These are phyloP conservation scores for Nannizziopsis arthrosporioides DNA, from an alignment of 2,329 filamentous ascomycete genomes.

Conservation along the genomic window DNA sequence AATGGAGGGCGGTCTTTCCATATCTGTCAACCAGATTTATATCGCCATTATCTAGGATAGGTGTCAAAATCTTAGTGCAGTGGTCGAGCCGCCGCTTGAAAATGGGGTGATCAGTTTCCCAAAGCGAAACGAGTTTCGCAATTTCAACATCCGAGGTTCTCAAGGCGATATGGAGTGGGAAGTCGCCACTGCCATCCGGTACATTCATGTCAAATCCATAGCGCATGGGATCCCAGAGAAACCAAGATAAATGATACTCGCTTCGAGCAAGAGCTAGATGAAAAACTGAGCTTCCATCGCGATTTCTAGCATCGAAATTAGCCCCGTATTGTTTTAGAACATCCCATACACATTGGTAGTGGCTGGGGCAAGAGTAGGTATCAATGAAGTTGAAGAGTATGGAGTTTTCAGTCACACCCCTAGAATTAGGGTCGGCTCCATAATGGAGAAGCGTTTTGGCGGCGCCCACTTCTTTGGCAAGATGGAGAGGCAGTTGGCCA, in stretches of 20 bases:
- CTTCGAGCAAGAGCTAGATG: conserved; percentile 13
- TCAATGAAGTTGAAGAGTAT: no score
- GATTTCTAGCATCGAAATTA: conserved; percentile 11
- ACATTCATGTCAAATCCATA: conserved; percentile 5
- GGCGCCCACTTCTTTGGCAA: background rate
- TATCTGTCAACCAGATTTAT: conserved; percentile 14
- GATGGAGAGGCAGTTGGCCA: background rate
- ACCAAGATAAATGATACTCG: background rate
- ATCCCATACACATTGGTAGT: background rate
- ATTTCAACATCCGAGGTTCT: background rate
- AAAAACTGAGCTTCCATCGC: conserved; percentile 14
- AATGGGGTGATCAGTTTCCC: background rate
- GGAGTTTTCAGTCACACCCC: conserved; percentile 16
- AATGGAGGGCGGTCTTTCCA: conserved; percentile 17
- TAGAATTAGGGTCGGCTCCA: conserved; percentile 27
- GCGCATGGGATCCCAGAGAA: background rate
- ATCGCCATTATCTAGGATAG: conserved; percentile 14
- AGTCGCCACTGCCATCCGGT: background rate
- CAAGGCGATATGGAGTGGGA: background rate
- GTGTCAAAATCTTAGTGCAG: conserved; percentile 3
- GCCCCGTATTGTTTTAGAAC: background rate
- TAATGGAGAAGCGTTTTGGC: conserved; percentile 11
- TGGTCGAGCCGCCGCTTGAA: background rate
- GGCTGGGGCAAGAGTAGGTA: background rate
- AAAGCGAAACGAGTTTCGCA: no score